Base-by-base conservation (phyloP, 116 monocot genomes). In the Iris pallida region DNA sequence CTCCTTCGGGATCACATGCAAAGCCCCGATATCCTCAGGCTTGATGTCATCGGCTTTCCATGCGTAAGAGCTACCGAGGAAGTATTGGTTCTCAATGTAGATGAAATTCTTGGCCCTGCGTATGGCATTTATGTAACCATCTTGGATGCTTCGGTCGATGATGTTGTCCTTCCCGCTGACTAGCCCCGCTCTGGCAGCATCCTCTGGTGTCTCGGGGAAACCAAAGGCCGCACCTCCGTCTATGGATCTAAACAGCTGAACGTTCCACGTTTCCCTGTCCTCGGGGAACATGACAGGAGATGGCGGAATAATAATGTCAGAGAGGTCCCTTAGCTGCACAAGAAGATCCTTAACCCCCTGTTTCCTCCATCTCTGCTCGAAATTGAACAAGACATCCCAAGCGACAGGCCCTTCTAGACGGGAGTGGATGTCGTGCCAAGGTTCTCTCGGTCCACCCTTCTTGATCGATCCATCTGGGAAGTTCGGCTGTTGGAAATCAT, bases 341-440 rank as follows among this genome's bases (percentile, higher is more conserved):
- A 80, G 55, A 15, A 71, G n/a, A 46, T 66, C 53, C 41, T 75
- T 61, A 14, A 65, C 75, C 2, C 70, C 80, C 43, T 80, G 80
- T 59, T 75, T 75, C 49, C 65, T 70, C 80, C 80, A 80, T 65
- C 74, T 70, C 44, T 80, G 66, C 55, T 80, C 80, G 40, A 80
- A 80, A 61, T 80, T 80, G 40, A 56, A 55, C 10, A 80, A 59
- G 40, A 80, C 80, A 48, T 80, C 80, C 80, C 80, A 75, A 20
- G 75, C 80, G 46, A 68, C 70, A 2, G 80, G 75, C 9, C 80
- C 80, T 70, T 80, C 80, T 16, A 80, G 18, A 18, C 75, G 74
- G 12, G 69, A 75, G 65, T 80, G 80, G 56, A 80, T 75, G 65
- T 80, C 80, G 47, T 80, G 80, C 80, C 80, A 80, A 45, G 80